Percentiles rank a stretch among this genome's conserved stretches.
Conservation (phyloP, 306 rosid species). For the Abrus pulchellus region DNA sequence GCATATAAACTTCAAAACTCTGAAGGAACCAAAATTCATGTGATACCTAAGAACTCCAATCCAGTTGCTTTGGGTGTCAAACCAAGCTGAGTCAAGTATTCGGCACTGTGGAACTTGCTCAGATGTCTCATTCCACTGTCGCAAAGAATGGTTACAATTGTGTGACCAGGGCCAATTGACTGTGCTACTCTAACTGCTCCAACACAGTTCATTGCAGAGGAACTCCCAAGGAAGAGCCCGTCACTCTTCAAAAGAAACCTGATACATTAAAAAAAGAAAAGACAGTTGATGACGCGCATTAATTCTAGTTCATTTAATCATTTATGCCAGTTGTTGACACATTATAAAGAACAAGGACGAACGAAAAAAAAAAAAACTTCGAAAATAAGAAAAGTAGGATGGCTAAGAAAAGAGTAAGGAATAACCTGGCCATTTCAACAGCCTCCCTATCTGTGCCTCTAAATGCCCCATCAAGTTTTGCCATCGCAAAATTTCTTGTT, state of each 20-base stretch:
- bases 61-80: slow-evolving; percentile 79
- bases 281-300: slow-evolving; percentile 7
- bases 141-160: slow-evolving; percentile 89
- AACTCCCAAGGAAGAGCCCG: slow-evolving; percentile 89
- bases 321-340: slow-evolving; percentile 18
- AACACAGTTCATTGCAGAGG: slow-evolving; percentile 95
- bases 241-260: slow-evolving; percentile 88
- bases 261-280: background rate
- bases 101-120: slow-evolving; percentile 78
- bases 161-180: slow-evolving; percentile 84
- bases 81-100: slow-evolving; percentile 72
- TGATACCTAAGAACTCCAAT: slow-evolving; percentile 73
- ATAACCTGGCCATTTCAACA: slow-evolving; percentile 92
- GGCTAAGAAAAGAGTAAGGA: slow-evolving; percentile 24
- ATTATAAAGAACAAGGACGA: background rate
- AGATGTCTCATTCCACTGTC: slow-evolving; percentile 96
- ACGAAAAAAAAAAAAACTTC: background rate
- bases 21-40: slow-evolving; percentile 44
- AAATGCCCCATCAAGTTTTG: slow-evolving; percentile 88
- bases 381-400: slow-evolving; percentile 7
- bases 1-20: slow-evolving; percentile 27
- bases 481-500: slow-evolving; percentile 79
- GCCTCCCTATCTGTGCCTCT: slow-evolving; percentile 87
- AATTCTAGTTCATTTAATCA: slow-evolving; percentile 20
- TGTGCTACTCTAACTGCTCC: slow-evolving; percentile 90